Percentiles rank a stretch among this genome's conserved stretches.
Conservation (phyloP, 2,329 filamentous ascomycete species). For the Xylaria arbuscula region DNA sequence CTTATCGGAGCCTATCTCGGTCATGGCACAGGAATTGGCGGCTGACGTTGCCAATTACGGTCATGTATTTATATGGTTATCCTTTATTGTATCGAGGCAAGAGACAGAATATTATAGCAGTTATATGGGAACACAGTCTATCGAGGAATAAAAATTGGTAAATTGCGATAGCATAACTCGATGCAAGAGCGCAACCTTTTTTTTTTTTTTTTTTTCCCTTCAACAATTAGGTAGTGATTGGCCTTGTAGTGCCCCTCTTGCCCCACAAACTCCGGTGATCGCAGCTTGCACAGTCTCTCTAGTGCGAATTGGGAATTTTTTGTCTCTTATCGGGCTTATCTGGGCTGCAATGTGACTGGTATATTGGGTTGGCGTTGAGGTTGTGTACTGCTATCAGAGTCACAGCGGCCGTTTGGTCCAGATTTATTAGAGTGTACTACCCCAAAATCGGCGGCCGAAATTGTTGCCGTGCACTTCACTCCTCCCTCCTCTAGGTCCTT, state of each 20-base stretch:
- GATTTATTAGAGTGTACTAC: constrained; percentile 19
- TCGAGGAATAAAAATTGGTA: not conserved
- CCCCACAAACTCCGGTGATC: constrained; percentile 36
- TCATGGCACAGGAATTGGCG: no score
- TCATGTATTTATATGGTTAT: no score
- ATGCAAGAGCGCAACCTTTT: constrained; percentile 11
- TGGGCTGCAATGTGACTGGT: constrained; percentile 21
- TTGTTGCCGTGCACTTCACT: constrained; percentile 10
- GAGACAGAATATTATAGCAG: not conserved
- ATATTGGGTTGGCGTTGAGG: not conserved
- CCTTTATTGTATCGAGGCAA: not conserved
- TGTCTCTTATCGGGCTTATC: constrained; percentile 33
- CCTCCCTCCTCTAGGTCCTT: constrained; percentile 7
- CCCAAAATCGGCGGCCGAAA: constrained; percentile 11
- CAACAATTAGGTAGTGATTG: constrained; percentile 24
- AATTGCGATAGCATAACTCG: not conserved
- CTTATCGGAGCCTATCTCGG: no score
- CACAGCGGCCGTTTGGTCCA: constrained; percentile 19
- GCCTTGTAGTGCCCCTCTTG: constrained; percentile 2
- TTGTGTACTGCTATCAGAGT: constrained; percentile 22
- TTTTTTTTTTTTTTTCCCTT: constrained; percentile 33
- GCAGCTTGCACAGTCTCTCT: constrained; percentile 25
- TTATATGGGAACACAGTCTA: not conserved
- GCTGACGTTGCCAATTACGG: no score
- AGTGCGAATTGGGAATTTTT: constrained; percentile 33